Conservation (phyloP, 1,139 yeast genomes). For the Geotrichum australiense region DNA sequence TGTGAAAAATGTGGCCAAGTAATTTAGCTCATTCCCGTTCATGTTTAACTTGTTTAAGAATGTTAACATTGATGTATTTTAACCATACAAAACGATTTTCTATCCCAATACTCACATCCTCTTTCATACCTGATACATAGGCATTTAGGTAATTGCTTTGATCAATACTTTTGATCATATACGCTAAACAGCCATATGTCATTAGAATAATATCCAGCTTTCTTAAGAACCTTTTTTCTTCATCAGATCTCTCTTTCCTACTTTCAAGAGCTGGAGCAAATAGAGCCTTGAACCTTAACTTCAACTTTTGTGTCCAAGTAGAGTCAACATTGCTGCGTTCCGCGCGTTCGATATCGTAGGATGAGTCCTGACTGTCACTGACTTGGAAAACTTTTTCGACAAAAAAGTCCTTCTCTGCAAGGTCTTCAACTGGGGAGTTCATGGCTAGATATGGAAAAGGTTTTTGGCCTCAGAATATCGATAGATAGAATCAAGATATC, state of each 20-base stretch:
- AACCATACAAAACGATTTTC: background rate
- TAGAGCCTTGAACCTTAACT: constrained; percentile 1
- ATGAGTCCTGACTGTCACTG: background rate
- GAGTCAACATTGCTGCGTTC: background rate
- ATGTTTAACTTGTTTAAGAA: constrained; percentile 33
- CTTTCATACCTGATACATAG: constrained; percentile 58
- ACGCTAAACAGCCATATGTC: constrained; percentile 10
- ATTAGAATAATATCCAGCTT: constrained; percentile 9
- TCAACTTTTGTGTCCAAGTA: constrained; percentile 2
- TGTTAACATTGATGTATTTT: background rate
- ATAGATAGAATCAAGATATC: no score
- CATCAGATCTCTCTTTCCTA: background rate
- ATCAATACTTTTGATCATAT: constrained; percentile 24
- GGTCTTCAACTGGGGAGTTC: background rate
- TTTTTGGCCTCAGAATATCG: background rate
- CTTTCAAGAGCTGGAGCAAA: constrained; percentile 6
- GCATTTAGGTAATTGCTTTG: constrained; percentile 38
- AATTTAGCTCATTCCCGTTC: constrained; percentile 49
- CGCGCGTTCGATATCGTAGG: constrained; percentile 2
- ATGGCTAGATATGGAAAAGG: background rate
- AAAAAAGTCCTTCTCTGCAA: background rate
- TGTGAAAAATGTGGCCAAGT: constrained; percentile 42
- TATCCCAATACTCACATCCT: constrained; percentile 31
- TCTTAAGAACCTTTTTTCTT: constrained; percentile 6
- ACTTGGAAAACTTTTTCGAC: constrained; percentile 1